Evolutionary conservation across 176 grass and related monocot species (phyloP).

Genomic region (Hordeum marinum): DNA sequence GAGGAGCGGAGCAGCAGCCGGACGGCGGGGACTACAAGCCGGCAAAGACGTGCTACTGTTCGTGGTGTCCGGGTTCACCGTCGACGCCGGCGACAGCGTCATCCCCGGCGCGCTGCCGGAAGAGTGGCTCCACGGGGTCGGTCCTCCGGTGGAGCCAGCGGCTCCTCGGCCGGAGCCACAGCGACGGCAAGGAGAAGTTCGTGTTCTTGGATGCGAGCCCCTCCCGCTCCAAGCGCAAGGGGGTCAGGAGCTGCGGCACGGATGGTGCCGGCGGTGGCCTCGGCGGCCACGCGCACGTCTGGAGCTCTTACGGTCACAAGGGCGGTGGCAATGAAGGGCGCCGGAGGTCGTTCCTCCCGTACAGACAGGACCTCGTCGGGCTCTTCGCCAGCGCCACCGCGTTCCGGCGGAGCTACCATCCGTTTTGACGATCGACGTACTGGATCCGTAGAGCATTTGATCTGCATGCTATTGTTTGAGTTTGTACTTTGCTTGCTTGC

Average conservation of each 20-base stretch:
- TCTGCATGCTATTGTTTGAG: neutral
- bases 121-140: slow-evolving; percentile 74
- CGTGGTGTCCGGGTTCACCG: slow-evolving; percentile 24
- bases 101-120: slow-evolving; percentile 36
- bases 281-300: neutral
- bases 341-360: slow-evolving; percentile 60
- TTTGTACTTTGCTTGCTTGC: neutral
- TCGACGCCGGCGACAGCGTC: neutral
- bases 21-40: neutral
- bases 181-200: slow-evolving; percentile 91
- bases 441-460: neutral
- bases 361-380: slow-evolving; percentile 51
- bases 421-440: slow-evolving; percentile 24
- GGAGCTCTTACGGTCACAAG: slow-evolving; percentile 35
- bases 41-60: slow-evolving; percentile 25
- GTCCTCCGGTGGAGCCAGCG: slow-evolving; percentile 60
- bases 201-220: slow-evolving; percentile 41
- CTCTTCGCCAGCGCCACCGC: slow-evolving; percentile 51
- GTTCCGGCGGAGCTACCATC: slow-evolving; percentile 40
- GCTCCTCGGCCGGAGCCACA: slow-evolving; percentile 52
- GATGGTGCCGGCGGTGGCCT: neutral
- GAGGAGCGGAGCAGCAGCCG: neutral
- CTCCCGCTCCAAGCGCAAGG: neutral
- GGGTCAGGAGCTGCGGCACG: neutral
- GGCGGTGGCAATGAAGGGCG: neutral